A percentile compares a stretch with the other conserved stretches of the same genome.
Evolutionary conservation across 176 grass and related monocot genomes (phyloP).

Genomic region (Lolium rigidum): DNA sequence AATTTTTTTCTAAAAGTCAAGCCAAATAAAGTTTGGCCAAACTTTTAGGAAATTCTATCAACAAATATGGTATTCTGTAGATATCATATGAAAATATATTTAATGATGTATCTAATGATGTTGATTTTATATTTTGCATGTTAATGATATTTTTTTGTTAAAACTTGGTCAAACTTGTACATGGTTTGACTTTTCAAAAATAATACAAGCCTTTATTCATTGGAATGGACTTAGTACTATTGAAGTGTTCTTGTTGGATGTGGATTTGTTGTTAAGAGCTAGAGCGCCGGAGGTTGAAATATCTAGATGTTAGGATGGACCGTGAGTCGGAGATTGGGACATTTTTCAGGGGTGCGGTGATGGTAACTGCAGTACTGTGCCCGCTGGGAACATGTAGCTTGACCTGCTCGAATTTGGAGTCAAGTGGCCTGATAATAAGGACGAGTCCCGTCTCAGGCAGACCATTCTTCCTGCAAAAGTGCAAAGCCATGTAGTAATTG

Average conservation of each 20-base stretch:
- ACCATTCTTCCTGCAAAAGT: background rate
- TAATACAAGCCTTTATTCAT: no score
- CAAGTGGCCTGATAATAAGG: constrained; percentile 5
- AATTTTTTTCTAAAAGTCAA: no score
- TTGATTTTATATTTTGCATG: no score
- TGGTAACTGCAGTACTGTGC: constrained; percentile 1
- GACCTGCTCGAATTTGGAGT: constrained; percentile 3
- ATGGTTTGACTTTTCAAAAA: no score
- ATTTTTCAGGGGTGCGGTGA: background rate
- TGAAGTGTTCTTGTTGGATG: background rate
- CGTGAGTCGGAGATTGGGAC: background rate
- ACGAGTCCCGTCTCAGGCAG: background rate
- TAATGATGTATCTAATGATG: no score
- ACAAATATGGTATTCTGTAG: no score
- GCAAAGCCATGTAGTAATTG: background rate
- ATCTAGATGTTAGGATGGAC: background rate
- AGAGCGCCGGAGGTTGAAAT: background rate
- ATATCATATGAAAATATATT: no score
- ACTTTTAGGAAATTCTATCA: no score
- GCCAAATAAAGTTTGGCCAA: no score
- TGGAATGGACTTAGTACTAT: background rate
- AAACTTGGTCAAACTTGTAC: no score
- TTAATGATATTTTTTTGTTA: no score
- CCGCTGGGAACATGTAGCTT: constrained; percentile 24
- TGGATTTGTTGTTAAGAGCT: constrained; percentile 11